phyloP scores from a whole-genome alignment of 2,329 filamentous ascomycete species.

The Exophiala lecanii-corni region DNA sequence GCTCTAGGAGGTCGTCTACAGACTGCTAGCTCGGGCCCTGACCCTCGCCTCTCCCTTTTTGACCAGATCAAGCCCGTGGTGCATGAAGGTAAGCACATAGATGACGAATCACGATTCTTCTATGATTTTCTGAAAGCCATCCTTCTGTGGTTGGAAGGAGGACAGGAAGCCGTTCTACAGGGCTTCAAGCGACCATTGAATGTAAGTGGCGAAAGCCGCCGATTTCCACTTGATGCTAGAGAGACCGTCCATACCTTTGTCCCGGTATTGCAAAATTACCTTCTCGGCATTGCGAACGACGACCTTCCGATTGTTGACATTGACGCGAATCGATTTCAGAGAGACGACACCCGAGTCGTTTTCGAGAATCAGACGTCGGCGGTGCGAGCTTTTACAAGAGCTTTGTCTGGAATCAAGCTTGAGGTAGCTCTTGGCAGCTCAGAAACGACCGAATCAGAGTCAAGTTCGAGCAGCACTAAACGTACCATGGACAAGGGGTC shows the following conservation, averaged over 20 bases:
- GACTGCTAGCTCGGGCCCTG: slow-evolving; percentile 37
- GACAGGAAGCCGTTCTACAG: slow-evolving; percentile 49
- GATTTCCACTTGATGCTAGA: slow-evolving; percentile 50
- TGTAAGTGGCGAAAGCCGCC: slow-evolving; percentile 37
- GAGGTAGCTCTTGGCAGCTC: slow-evolving; percentile 40
- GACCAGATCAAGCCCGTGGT: slow-evolving; percentile 45
- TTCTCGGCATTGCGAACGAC: slow-evolving; percentile 50
- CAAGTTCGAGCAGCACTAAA: slow-evolving; percentile 9
- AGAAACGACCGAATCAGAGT: slow-evolving; percentile 30
- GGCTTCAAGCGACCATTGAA: slow-evolving; percentile 50
- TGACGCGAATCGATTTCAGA: slow-evolving; percentile 55
- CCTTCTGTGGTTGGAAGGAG: slow-evolving; percentile 58
- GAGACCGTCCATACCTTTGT: slow-evolving; percentile 52
- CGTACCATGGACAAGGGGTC: slow-evolving; percentile 41
- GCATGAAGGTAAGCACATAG: slow-evolving; percentile 35
- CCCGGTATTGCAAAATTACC: slow-evolving; percentile 54
- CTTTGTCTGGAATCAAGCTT: slow-evolving; percentile 47
- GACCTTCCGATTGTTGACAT: slow-evolving; percentile 49
- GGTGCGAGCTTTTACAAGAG: slow-evolving; percentile 53
- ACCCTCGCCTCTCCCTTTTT: slow-evolving; percentile 42
- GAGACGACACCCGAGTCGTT: slow-evolving; percentile 48
- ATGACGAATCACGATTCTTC: slow-evolving; percentile 48
- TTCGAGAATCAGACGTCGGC: slow-evolving; percentile 52
- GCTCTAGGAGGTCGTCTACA: slow-evolving; percentile 52
- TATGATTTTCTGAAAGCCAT: slow-evolving; percentile 64